Evolutionary conservation across 108 stramenopile genomes (phyloP), one percentile per base, ranked within the genome.

Genomic region (Nannochloropsis gaditana): DNA sequence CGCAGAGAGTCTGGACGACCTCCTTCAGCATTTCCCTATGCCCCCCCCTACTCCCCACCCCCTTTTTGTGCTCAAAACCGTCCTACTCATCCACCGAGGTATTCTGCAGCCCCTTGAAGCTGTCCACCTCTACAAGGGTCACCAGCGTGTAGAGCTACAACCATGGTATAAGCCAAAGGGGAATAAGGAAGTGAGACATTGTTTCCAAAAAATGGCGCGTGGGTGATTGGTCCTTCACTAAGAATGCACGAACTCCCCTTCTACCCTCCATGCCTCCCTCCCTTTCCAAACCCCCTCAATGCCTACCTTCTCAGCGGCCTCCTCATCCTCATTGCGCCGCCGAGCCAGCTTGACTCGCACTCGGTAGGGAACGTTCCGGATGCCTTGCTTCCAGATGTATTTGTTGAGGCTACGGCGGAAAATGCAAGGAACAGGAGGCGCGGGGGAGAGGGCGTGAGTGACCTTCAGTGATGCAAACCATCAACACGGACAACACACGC

Each of bases 311-410:
- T 99, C 97, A 21, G 93, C 94, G 80, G 97, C 96, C 87, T 99
- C 97, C 91, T 99, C 97, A 87, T 98, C 97, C 90, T 97, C 97
- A 92, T 97, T 98, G 87, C 97, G 93, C 95, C 96, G 95, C 92
- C 99, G 94, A 44, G 92, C 92, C 84, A 99, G 93, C 83, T 96
- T 91, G 19, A 99, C 99, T 85, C 99, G 96, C 50, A 99, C 95
- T 85, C 99, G 93, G 82, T 90, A 93, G 82, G 99, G 99, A 79
- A 96, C 94, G 92, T 98, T 98, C 89, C 96, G 95, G 83, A 99
- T 93, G 80, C 99, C 99, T 80, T 93, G 93, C 81, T 87, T 81
- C 96, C 96, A 97, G 44, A 97, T 92, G 86, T 90, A 92, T 93
- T 96, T 96, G 6, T 73, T 73, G 19, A 73, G 59, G 59, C 59